Evolutionary conservation across 2,329 filamentous ascomycete species (phyloP), one percentile per base, ranked within the genome.

Genomic region (Botrytis hyacinthi): DNA sequence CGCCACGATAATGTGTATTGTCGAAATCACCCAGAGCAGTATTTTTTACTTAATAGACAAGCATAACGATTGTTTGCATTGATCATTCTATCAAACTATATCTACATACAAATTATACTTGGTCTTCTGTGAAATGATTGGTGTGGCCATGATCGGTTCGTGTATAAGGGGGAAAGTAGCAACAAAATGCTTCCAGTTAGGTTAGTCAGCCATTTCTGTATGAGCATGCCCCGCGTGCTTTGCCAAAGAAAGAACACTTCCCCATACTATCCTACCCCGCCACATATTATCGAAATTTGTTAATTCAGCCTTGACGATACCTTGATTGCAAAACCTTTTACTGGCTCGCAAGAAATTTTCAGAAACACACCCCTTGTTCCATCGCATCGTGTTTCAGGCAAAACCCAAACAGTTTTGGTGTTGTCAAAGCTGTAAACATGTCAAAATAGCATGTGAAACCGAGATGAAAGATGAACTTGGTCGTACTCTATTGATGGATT

Each of bases 381-480:
- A 46, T 51, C 48, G 63, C 51, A 16, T 67, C 63, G 29, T 40
- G 63, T 67, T 67, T 67, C 63, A 51, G 44, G 44, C 37, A 35
- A 51, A 48, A 51, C 37, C 22, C 63, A 37, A 67, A 51, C 32
- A 67, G 44, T 67, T 67, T 67, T 67, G 44, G 12, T 37, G 12
- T 16, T 37, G 44, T 67, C 32, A 67, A 67, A 40, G 63, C 51
- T 44, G 60, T 29, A 10, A n/a, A 42, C 12, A 40, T 48, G 44
- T 67, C 32, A 37, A 51, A 51, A 37, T n/a, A 6, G 57, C 68
- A 70, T 70, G 68, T 70, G 68, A 62, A 29, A n/a, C 68, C 68
- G 57, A 70, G 68, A 35, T 22, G 14, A n/a, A 37, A n/a, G 68
- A 70, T 37, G 18, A 51, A 35, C 26, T 18, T 67, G 46, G 29